phyloP scores from a whole-genome alignment of 225 moss, liverwort and hornwort species.

The Physcomitrium patens region DNA sequence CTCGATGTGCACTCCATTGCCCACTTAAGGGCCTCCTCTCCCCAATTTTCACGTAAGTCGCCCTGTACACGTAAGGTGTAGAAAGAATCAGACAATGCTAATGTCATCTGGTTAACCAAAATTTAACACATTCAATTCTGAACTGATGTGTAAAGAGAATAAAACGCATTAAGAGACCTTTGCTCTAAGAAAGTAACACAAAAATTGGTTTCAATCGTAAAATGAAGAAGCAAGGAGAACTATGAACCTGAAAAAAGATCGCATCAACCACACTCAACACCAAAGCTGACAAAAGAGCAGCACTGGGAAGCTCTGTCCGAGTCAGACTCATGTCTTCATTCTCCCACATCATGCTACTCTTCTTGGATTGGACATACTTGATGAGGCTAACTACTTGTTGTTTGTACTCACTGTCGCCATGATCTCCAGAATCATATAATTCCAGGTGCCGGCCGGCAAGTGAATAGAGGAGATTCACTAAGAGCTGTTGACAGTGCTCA shows the following conservation, averaged over 20 bases:
- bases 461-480: slow-evolving; percentile 96
- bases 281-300: slow-evolving; percentile 89
- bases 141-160: slow-evolving; percentile 8
- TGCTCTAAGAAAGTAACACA: not conserved
- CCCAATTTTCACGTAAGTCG: slow-evolving; percentile 97
- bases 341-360: slow-evolving; percentile 99
- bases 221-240: slow-evolving; percentile 5
- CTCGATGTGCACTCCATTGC: slow-evolving; percentile 98
- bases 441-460: slow-evolving; percentile 95
- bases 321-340: slow-evolving; percentile 97
- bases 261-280: slow-evolving; percentile 99
- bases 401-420: slow-evolving; percentile 97
- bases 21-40: slow-evolving; percentile 98
- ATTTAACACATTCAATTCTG: not conserved
- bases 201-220: not conserved
- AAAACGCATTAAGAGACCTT: not conserved
- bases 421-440: slow-evolving; percentile 91
- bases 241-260: slow-evolving; percentile 83
- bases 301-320: slow-evolving; percentile 92
- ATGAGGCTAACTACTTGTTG: slow-evolving; percentile 99
- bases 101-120: slow-evolving; percentile 1
- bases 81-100: slow-evolving; percentile 7
- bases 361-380: slow-evolving; percentile 98
- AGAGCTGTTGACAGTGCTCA: slow-evolving; percentile 97
- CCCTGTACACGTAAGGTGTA: slow-evolving; percentile 44